A percentile compares a stretch with the other conserved stretches of the same genome.
Evolutionary conservation across 768 basidiomycete genomes (phyloP).

Genomic region (Naganishia kalamii): DNA sequence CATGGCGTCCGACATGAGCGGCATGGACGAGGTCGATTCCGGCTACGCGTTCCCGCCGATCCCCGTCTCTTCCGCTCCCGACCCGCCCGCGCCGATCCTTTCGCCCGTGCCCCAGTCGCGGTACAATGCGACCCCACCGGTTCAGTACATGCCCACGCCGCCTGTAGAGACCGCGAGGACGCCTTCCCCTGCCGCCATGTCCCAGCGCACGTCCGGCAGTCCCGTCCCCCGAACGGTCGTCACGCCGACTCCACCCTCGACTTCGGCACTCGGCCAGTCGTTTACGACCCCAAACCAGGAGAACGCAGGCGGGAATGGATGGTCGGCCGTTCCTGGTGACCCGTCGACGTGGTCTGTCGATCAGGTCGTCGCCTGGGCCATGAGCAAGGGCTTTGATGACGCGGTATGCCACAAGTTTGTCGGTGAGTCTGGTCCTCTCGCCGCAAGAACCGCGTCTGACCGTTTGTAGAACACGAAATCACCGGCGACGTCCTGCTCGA

Average conservation of each 20-base stretch:
- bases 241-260: background rate
- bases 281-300: background rate
- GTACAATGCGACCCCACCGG: no score
- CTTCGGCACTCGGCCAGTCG: background rate
- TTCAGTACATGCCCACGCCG: background rate
- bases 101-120: background rate
- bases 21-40: conserved; percentile 11
- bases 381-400: conserved; percentile 73
- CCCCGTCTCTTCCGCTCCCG: background rate
- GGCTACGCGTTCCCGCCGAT: conserved; percentile 13
- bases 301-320: background rate
- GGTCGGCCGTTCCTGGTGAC: conserved; percentile 36
- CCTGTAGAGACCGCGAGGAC: background rate
- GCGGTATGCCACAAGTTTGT: conserved; percentile 77
- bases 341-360: conserved; percentile 78
- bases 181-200: background rate
- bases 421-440: conserved; percentile 52
- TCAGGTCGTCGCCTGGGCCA: conserved; percentile 84
- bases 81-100: background rate
- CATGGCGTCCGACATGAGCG: background rate
- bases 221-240: background rate
- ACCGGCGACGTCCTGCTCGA: conserved; percentile 94
- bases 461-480: conserved; percentile 81
- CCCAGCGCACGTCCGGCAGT: background rate
- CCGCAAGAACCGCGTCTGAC: background rate